Base-by-base conservation (phyloP, 2,329 filamentous ascomycete genomes). In the Stachybotrys echinatus region DNA sequence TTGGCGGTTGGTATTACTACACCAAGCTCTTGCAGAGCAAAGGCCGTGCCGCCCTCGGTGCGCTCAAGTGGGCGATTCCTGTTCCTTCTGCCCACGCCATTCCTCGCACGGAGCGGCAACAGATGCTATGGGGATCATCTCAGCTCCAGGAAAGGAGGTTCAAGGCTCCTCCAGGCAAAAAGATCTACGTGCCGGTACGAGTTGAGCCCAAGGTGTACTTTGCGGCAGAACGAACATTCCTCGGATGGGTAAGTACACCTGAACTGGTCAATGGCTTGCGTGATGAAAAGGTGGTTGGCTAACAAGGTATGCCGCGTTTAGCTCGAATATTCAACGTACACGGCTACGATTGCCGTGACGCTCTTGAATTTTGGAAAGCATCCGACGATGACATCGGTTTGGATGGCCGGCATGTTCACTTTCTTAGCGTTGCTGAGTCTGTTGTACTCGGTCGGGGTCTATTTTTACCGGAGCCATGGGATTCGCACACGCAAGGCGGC, bases 141-240 rank as follows among this genome's bases (percentile, higher is more conserved):
- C 59, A 84, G 70, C 76, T 85, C 22, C 75, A 79, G 55, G 74
- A 67, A 23, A 80, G 76, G 66, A 76, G 71, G 58, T 83, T 91
- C 73, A 85, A 83, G 65, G 88, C 88, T 8, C 88, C 88, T 12
- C 85, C 83, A 66, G 88, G 88, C 48, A 92, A 92, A 81, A 89
- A 89, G 67, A 97, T 99, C 52, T 92, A 97, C 62, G 94, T 99
- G 21, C 92, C 92, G 14, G 87, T 97, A 49, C 85, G 94, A 45
- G 92, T 99, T 31, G 94, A 99, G 69, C 94, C 94, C 31, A 99
- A 99, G 72, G 94, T 99, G 47, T 96, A 91, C 69, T 96, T 99
- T 65, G 94, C 94, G 20, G 92, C 91, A 1, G 94, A 99, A 70
- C 83, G 94, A 56, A 99, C 94, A 1, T 99, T 96, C 72, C 79